Evolutionary conservation across 371 early-diverging fungal species (phyloP).

Genomic region (Massospora cicadina): DNA sequence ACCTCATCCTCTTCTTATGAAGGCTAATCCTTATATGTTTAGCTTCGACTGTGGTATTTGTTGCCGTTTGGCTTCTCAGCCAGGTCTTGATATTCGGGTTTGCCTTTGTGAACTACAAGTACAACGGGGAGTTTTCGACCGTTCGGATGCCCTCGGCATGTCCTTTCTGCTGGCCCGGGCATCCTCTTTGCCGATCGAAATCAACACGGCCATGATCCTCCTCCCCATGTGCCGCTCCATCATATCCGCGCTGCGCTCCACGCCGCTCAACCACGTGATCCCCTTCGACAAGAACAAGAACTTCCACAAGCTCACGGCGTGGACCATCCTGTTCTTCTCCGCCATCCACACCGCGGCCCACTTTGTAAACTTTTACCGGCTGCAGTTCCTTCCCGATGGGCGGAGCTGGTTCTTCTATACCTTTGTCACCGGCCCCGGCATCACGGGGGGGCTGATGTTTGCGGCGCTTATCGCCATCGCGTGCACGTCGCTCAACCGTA

Average conservation of each 20-base stretch:
- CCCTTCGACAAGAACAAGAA: conserved; percentile 67
- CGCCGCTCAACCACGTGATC: conserved; percentile 53
- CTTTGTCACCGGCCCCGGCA: conserved; percentile 49
- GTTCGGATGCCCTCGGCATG: not conserved
- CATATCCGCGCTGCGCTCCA: conserved; percentile 49
- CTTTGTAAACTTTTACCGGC: conserved; percentile 47
- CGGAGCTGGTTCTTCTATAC: conserved; percentile 19
- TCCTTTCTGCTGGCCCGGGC: conserved; percentile 7
- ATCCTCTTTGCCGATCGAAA: conserved; percentile 9
- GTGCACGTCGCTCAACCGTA: conserved; percentile 34
- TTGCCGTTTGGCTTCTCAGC: not conserved
- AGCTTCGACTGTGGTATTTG: conserved; percentile 10
- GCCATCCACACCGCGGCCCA: conserved; percentile 47
- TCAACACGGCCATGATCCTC: conserved; percentile 27
- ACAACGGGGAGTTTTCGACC: conserved; percentile 5
- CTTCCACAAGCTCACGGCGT: conserved; percentile 67
- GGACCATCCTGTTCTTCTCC: conserved; percentile 56
- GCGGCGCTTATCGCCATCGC: conserved; percentile 46
- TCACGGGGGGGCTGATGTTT: conserved; percentile 58
- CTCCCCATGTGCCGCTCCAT: conserved; percentile 66
- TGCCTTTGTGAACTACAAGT: conserved; percentile 8
- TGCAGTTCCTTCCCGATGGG: conserved; percentile 17
- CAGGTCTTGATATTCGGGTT: conserved; percentile 10
- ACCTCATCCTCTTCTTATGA: too few species aligned
- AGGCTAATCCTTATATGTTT: too few species aligned